Evolutionary conservation across 768 basidiomycete genomes (phyloP).

Genomic region (Pholiota microspora): DNA sequence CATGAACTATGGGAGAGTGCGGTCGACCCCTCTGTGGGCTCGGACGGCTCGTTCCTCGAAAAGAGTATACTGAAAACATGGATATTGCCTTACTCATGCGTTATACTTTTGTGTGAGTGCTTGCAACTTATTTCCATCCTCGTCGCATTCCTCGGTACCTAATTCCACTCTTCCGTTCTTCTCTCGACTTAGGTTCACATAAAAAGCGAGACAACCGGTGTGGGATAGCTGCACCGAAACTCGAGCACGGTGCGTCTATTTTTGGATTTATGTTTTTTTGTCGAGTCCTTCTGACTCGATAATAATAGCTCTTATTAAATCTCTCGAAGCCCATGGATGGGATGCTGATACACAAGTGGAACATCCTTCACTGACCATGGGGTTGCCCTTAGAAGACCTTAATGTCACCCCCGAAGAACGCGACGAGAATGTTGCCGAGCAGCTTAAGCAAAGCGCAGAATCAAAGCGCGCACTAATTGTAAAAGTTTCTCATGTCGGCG

Average conservation of each 20-base stretch:
- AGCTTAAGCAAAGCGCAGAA: conserved; percentile 48
- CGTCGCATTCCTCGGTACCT: not conserved
- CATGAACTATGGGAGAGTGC: conserved; percentile 62
- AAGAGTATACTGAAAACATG: conserved; percentile 60
- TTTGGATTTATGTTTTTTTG: conserved; percentile 4
- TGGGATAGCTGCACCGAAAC: conserved; percentile 79
- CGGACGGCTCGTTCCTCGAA: conserved; percentile 40
- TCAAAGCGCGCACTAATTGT: conserved; percentile 79
- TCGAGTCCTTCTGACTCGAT: conserved; percentile 7
- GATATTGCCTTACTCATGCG: conserved; percentile 86
- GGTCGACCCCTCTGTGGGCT: conserved; percentile 57
- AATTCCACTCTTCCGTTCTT: conserved; percentile 15
- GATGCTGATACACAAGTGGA: conserved; percentile 74
- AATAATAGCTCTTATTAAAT: conserved; percentile 55
- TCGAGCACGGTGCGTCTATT: conserved; percentile 61
- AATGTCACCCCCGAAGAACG: conserved; percentile 49
- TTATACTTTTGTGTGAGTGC: conserved; percentile 82
- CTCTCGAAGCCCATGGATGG: conserved; percentile 70
- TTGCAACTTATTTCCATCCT: conserved; percentile 8
- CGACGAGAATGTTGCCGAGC: conserved; percentile 51
- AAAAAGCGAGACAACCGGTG: conserved; percentile 92
- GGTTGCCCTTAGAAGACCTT: conserved; percentile 61
- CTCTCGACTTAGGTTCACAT: conserved; percentile 71
- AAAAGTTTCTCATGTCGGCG: conserved; percentile 87
- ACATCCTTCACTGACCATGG: conserved; percentile 44